Evolutionary conservation across 2,329 filamentous ascomycete genomes (phyloP).

Genomic region (Colletotrichum sp.): DNA sequence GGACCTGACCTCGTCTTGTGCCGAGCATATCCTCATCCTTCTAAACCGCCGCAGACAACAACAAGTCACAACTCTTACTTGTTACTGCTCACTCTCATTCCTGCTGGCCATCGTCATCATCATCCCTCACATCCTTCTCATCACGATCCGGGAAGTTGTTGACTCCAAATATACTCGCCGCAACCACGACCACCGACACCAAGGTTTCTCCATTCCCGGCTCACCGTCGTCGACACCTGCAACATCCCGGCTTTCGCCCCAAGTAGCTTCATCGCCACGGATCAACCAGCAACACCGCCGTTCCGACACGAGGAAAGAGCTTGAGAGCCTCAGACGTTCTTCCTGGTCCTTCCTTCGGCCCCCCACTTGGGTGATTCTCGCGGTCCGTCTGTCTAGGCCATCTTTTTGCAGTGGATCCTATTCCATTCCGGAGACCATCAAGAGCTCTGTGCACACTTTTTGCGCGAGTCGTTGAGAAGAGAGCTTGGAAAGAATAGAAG

Average conservation of each 20-base stretch:
- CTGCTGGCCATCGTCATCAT: neutral
- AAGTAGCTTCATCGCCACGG: slow-evolving; percentile 10
- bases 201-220: slow-evolving; percentile 19
- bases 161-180: neutral
- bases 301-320: neutral
- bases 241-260: slow-evolving; percentile 8
- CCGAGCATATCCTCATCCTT: neutral
- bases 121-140: neutral
- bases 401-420: slow-evolving; percentile 16
- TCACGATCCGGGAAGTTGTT: neutral
- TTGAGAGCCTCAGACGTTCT: slow-evolving; percentile 15
- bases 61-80: neutral
- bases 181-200: neutral
- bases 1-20: slow-evolving; percentile 3
- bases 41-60: neutral
- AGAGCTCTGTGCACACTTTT: slow-evolving; percentile 22
- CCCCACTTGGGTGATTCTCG: slow-evolving; percentile 23
- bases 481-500: slow-evolving; percentile 12
- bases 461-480: slow-evolving; percentile 8
- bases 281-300: neutral
- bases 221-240: slow-evolving; percentile 16
- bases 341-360: slow-evolving; percentile 13
- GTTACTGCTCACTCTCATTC: neutral
- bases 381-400: slow-evolving; percentile 20
- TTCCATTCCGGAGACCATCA: slow-evolving; percentile 9